Evolutionary conservation across 371 early-diverging fungal species (phyloP), one percentile per base, ranked within the genome.

Genomic region (Mortierella sp.): DNA sequence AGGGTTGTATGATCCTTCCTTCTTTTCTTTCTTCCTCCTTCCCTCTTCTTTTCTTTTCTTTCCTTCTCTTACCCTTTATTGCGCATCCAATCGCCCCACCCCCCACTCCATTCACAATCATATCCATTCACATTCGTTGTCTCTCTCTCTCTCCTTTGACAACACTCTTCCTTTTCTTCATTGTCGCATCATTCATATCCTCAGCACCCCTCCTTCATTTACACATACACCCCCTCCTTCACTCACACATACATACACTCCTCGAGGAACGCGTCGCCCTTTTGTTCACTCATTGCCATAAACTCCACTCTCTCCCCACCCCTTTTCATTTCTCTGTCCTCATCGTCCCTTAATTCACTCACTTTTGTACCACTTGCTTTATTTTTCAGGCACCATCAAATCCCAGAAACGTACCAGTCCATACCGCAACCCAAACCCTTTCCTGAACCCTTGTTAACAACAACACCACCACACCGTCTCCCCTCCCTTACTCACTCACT

Each of bases 311-410:
- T 38, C 41, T 38, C 6, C 65, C 60, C 35, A 16, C 35, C 38
- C 65, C 10, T n/a, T 24, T 56, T 27, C 14, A 56, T 27, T 56
- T n/a, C 38, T 4, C 38, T 24, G 16, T 21, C 16, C 16, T 56
- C 10, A 6, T 11, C 4, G 6, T 65, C 16, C 21, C 12, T 63
- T 32, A 58, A n/a, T 58, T 58, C 58, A 29, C 58, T 5, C 56
- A 6, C 63, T 63, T 32, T 35, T 65, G 38, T 65, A 41, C 21
- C 65, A 65, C 65, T 16, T 32, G 16, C 6, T 3, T 60, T 27
- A 29, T 58, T 65, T 38, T 65, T 65, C 65, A 65, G 65, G 65
- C 38, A 65, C 65, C 65, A 65, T 38, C 65, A 18, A 29, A 29
- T 29, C 24, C 27, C 41, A 41, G 38, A 18, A 35, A 65, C 65